Percentiles rank a stretch among this genome's conserved stretches.
Conservation (phyloP, 2,329 filamentous ascomycete species). For the Pyrenochaeta sp. region DNA sequence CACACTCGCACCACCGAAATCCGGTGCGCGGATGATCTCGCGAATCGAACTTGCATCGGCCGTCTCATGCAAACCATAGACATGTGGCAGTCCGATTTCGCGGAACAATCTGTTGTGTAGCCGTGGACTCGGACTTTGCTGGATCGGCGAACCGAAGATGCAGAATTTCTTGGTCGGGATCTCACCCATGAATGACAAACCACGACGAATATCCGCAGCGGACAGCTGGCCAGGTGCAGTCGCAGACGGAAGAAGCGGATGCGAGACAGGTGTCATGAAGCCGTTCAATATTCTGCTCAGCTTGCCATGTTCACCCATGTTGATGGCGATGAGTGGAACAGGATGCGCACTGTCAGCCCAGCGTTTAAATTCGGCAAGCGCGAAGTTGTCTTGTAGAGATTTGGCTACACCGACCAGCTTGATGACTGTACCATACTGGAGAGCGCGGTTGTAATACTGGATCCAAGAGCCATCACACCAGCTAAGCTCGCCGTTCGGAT, state of each 20-base stretch:
- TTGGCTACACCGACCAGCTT: slow-evolving; percentile 89
- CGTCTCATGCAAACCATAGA: slow-evolving; percentile 82
- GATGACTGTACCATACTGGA: slow-evolving; percentile 91
- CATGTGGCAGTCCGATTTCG: slow-evolving; percentile 80
- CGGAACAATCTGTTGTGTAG: slow-evolving; percentile 88
- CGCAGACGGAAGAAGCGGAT: slow-evolving; percentile 87
- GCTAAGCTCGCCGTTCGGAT: slow-evolving; percentile 78
- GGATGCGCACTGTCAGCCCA: slow-evolving; percentile 77
- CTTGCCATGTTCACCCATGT: slow-evolving; percentile 90
- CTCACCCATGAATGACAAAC: slow-evolving; percentile 79
- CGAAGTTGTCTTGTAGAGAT: slow-evolving; percentile 83
- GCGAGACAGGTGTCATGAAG: slow-evolving; percentile 94
- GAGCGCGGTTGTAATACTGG: slow-evolving; percentile 84
- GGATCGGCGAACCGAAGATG: slow-evolving; percentile 86
- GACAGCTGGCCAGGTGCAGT: slow-evolving; percentile 94
- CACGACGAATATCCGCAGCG: slow-evolving; percentile 84
- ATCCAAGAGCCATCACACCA: slow-evolving; percentile 97
- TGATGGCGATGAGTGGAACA: slow-evolving; percentile 90
- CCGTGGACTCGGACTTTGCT: slow-evolving; percentile 82
- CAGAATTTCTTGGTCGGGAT: slow-evolving; percentile 80
- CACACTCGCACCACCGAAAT: slow-evolving; percentile 93
- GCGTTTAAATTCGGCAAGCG: slow-evolving; percentile 80
- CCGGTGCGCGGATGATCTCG: slow-evolving; percentile 70
- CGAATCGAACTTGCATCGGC: slow-evolving; percentile 66
- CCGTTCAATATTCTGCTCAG: slow-evolving; percentile 88